A percentile compares a stretch with the other conserved stretches of the same genome.
These are phyloP conservation scores for Hyaloscypha hepaticicola DNA, from an alignment of 495 filamentous ascomycete genomes.

Conservation along the genomic window DNA sequence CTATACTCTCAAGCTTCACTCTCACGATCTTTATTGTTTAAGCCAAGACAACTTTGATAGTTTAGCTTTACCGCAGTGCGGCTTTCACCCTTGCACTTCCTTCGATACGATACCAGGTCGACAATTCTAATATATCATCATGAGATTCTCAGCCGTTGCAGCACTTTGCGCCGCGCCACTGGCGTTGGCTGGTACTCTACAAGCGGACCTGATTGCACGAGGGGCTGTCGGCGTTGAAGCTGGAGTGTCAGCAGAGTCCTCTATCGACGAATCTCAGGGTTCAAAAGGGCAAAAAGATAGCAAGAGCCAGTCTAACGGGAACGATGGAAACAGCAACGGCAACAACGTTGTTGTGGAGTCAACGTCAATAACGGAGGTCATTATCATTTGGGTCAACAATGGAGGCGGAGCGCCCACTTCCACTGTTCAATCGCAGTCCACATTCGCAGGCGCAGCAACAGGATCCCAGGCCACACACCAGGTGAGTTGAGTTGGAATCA, in stretches of 20 bases:
- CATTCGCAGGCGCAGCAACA: slow-evolving; percentile 36
- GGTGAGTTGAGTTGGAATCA: slow-evolving; percentile 26
- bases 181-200: slow-evolving; percentile 47
- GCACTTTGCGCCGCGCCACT: slow-evolving; percentile 48
- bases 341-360: slow-evolving; percentile 17
- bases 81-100: slow-evolving; percentile 19
- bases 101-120: slow-evolving; percentile 28
- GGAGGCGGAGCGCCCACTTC: slow-evolving; percentile 47
- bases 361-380: slow-evolving; percentile 37
- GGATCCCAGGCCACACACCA: slow-evolving; percentile 48
- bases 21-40: slow-evolving; percentile 26
- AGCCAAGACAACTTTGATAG: slow-evolving; percentile 32
- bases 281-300: not conserved
- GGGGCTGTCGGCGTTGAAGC: slow-evolving; percentile 14
- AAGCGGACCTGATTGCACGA: slow-evolving; percentile 19
- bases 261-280: not conserved
- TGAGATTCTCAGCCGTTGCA: slow-evolving; percentile 53
- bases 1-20: slow-evolving; percentile 16
- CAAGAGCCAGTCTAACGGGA: slow-evolving; percentile 1
- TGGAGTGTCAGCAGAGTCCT: not conserved
- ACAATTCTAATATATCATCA: slow-evolving; percentile 35
- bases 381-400: slow-evolving; percentile 56
- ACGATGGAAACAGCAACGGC: slow-evolving; percentile 13
- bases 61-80: slow-evolving; percentile 33
- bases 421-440: slow-evolving; percentile 42